phyloP scores from a whole-genome alignment of 2,329 filamentous ascomycete genomes.

The Microsporum ferrugineum region DNA sequence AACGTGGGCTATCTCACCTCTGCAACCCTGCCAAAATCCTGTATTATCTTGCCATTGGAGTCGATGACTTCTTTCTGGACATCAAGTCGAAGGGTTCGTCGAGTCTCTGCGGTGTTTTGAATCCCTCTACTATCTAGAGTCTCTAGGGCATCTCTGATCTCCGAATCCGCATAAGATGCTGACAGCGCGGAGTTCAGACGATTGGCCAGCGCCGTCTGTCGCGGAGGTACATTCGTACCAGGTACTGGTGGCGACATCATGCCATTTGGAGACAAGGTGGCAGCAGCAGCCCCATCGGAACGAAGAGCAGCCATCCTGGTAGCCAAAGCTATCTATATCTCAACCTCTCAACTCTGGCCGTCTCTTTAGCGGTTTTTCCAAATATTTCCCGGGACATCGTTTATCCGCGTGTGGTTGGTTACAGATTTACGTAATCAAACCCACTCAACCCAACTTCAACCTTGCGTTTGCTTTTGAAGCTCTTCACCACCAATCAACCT shows the following conservation, averaged over 20 bases:
- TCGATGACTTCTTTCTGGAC: conserved; percentile 87
- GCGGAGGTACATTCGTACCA: conserved; percentile 3
- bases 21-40: conserved; percentile 78
- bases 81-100: conserved; percentile 67
- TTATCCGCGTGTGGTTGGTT: not conserved
- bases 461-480: not conserved
- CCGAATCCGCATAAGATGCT: conserved; percentile 80
- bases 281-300: not conserved
- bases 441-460: not conserved
- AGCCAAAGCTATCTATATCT: not conserved
- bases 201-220: conserved; percentile 58
- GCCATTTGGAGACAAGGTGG: conserved; percentile 8
- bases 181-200: conserved; percentile 80
- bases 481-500: not conserved
- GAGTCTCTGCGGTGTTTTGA: conserved; percentile 63
- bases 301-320: conserved; percentile 5
- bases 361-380: not conserved
- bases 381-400: not conserved
- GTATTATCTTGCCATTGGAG: conserved; percentile 78
- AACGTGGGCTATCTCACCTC: conserved; percentile 47
- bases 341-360: not conserved
- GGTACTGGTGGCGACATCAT: conserved; percentile 5
- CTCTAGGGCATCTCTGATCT: conserved; percentile 73
- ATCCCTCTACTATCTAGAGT: conserved; percentile 63
- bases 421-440: not conserved